Conservation (phyloP, 345 rosid species). For the Euphorbia peplus region DNA sequence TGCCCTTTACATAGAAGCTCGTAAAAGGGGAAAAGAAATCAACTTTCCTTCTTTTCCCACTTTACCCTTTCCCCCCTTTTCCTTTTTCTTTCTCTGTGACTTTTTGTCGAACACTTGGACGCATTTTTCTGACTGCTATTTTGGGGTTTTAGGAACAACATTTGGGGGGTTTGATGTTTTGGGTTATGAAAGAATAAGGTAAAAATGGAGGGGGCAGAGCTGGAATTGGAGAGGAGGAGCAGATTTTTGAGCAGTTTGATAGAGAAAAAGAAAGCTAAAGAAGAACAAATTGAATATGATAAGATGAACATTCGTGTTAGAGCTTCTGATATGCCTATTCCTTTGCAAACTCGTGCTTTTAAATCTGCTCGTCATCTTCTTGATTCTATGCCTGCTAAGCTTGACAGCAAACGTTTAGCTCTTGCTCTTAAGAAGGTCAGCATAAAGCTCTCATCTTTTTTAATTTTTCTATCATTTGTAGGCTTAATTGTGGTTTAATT, state of each 20-base stretch:
- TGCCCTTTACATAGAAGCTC: conserved; percentile 3
- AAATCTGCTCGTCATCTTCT: conserved; percentile 71
- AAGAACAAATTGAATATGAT: conserved; percentile 53
- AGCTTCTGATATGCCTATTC: conserved; percentile 81
- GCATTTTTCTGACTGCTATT: background rate
- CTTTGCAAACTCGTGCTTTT: conserved; percentile 69
- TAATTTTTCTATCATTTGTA: background rate
- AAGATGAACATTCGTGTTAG: conserved; percentile 62
- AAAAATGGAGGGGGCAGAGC: conserved; percentile 74
- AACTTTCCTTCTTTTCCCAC: background rate
- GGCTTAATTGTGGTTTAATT: background rate
- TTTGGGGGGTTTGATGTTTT: too few species aligned
- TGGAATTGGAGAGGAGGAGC: conserved; percentile 90
- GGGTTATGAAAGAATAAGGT: background rate
- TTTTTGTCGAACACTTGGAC: conserved; percentile 6
- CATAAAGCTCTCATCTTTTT: background rate
- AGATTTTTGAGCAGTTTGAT: conserved; percentile 80
- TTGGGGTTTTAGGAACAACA: background rate
- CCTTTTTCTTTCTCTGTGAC: background rate
- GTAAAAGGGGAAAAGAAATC: background rate
- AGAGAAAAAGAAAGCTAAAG: conserved; percentile 81
- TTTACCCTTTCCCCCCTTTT: background rate
- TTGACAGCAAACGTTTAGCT: conserved; percentile 88
- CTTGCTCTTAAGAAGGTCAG: conserved; percentile 82
- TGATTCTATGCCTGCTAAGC: conserved; percentile 69